Evolutionary conservation across 441 rosid genomes (phyloP).

Genomic region (Eutrema salsugineum): DNA sequence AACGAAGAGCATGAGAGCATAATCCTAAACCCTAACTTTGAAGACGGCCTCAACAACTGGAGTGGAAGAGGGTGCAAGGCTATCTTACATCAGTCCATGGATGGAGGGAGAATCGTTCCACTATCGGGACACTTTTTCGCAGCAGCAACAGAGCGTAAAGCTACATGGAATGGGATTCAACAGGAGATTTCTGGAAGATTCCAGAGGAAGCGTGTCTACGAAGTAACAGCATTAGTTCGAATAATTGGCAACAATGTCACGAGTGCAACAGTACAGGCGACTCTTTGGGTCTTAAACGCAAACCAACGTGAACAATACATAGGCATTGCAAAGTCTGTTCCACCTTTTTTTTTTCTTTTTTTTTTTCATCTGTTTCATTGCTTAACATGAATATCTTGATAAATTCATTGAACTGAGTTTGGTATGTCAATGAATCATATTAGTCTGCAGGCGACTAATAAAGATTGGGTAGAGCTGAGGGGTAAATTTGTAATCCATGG

Average conservation of each 20-base stretch:
- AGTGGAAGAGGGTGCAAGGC: slow-evolving; percentile 87
- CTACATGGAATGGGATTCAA: slow-evolving; percentile 88
- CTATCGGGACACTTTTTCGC: slow-evolving; percentile 69
- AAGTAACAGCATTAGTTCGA: slow-evolving; percentile 60
- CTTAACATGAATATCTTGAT: not conserved
- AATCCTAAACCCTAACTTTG: slow-evolving; percentile 70
- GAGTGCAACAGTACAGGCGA: slow-evolving; percentile 54
- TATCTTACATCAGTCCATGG: slow-evolving; percentile 68
- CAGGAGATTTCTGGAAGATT: slow-evolving; percentile 83
- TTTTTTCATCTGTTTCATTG: not conserved
- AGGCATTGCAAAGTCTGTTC: slow-evolving; percentile 51
- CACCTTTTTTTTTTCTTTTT: too few species aligned
- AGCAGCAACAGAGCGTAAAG: slow-evolving; percentile 67
- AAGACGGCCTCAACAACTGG: slow-evolving; percentile 79
- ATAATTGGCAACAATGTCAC: slow-evolving; percentile 65
- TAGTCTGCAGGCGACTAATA: slow-evolving; percentile 78
- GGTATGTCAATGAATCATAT: not conserved
- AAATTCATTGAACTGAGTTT: not conserved
- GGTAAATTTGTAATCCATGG: slow-evolving; percentile 85
- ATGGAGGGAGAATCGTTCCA: slow-evolving; percentile 64
- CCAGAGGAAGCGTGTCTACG: slow-evolving; percentile 69
- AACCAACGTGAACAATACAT: slow-evolving; percentile 74
- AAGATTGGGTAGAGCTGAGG: slow-evolving; percentile 68
- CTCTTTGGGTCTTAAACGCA: slow-evolving; percentile 75
- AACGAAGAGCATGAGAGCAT: slow-evolving; percentile 55